Conservation (phyloP, 2,329 filamentous ascomycete genomes). For the Fusarium neocosmosporiellum region DNA sequence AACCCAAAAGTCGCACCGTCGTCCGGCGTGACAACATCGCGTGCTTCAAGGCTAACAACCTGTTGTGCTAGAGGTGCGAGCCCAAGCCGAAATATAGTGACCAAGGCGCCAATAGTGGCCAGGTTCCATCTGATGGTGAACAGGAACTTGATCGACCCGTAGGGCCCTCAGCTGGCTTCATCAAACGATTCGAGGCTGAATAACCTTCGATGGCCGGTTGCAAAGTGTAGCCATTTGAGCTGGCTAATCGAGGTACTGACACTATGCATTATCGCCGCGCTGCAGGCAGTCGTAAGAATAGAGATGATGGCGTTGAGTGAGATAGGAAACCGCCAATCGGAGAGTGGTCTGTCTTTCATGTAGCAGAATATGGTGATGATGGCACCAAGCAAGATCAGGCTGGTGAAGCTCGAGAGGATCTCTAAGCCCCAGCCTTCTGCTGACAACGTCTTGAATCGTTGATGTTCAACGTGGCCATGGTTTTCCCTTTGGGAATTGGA, state of each 20-base stretch:
- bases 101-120: conserved; percentile 18
- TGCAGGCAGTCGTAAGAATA: conserved; percentile 11
- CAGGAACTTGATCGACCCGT: conserved; percentile 14
- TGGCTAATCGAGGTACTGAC: conserved; percentile 24
- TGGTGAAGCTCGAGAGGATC: neutral
- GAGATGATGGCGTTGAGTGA: conserved; percentile 16
- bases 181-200: conserved; percentile 16
- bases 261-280: conserved; percentile 11
- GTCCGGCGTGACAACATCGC: neutral
- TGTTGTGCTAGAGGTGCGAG: conserved; percentile 18
- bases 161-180: conserved; percentile 15
- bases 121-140: conserved; percentile 4
- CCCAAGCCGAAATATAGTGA: conserved; percentile 9
- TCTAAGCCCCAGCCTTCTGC: neutral
- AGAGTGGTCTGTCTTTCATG: conserved; percentile 7
- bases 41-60: neutral
- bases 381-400: neutral
- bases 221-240: conserved; percentile 29
- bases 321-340: conserved; percentile 3
- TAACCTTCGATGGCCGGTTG: neutral
- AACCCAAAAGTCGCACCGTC: conserved; percentile 9
- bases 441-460: neutral
- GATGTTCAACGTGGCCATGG: neutral
- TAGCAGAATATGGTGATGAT: conserved; percentile 5
- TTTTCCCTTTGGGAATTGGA: neutral